These are phyloP conservation scores for Buxus sempervirens DNA, from an alignment of 164 flowering plant species.

Conservation along the genomic window DNA sequence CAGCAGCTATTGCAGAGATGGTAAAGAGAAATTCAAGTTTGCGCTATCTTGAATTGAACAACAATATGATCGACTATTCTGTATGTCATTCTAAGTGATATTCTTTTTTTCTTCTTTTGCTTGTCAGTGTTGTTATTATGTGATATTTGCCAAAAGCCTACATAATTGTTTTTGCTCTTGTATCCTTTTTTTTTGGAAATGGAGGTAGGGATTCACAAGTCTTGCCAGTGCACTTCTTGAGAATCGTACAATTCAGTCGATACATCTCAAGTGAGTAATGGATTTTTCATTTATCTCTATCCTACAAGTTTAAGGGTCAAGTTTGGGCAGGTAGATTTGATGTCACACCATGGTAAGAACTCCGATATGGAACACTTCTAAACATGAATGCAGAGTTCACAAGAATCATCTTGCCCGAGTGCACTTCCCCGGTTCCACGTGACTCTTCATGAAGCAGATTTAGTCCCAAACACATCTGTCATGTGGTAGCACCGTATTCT, in stretches of 20 bases:
- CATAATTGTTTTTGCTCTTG: conserved; percentile 2
- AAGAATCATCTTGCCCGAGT: too few relatives aligned
- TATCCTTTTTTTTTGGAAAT: conserved; percentile 26
- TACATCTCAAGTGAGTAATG: conserved; percentile 78
- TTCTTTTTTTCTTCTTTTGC: neutral
- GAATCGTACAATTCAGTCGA: conserved; percentile 54
- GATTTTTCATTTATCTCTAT: neutral
- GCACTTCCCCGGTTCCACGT: too few relatives aligned
- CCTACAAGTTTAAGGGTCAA: conserved; percentile 1
- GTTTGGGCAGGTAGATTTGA: neutral
- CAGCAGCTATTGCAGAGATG: conserved; percentile 85
- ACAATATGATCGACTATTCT: conserved; percentile 92
- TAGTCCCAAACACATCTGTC: too few relatives aligned
- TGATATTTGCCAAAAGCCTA: neutral
- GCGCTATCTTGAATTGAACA: conserved; percentile 77
- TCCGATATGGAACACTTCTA: too few relatives aligned
- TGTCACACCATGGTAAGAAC: too few relatives aligned
- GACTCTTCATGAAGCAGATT: too few relatives aligned
- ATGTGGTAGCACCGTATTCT: too few relatives aligned
- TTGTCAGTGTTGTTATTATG: neutral
- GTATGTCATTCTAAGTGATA: conserved; percentile 37
- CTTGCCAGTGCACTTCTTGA: conserved; percentile 85
- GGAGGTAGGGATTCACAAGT: conserved; percentile 90
- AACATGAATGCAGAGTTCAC: too few relatives aligned
- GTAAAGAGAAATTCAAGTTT: conserved; percentile 78